These are phyloP conservation scores for Pseudomassariella vexata DNA, from an alignment of 2,329 filamentous ascomycete genomes.

Conservation along the genomic window DNA sequence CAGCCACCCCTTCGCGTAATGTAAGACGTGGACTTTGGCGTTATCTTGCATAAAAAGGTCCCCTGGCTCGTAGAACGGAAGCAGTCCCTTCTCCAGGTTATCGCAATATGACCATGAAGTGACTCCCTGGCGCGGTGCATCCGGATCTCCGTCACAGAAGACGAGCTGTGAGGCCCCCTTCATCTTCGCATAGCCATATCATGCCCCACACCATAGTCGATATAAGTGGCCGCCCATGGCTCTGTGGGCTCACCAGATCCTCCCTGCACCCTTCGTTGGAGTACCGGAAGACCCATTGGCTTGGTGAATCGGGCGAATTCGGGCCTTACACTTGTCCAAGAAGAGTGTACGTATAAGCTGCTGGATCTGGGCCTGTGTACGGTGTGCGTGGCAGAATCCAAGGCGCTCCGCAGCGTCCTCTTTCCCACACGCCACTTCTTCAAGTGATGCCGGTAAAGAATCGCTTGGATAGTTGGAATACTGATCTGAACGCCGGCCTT, in stretches of 20 bases:
- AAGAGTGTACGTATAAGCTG: background rate
- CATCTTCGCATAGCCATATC: background rate
- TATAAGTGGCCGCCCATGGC: background rate
- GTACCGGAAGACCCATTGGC: background rate
- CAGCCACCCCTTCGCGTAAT: background rate
- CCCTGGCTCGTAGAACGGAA: background rate
- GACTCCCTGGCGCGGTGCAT: background rate
- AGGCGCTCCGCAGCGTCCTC: constrained; percentile 1
- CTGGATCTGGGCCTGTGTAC: background rate
- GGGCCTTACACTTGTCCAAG: background rate
- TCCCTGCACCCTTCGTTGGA: background rate
- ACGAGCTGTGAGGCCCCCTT: background rate
- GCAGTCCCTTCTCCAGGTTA: background rate
- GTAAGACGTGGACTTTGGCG: background rate
- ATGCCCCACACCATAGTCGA: background rate
- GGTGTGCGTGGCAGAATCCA: background rate
- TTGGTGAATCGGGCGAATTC: background rate
- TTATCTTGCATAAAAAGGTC: constrained; percentile 1
- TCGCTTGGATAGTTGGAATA: no score
- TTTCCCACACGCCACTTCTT: no score
- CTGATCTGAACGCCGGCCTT: no score
- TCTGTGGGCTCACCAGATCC: background rate
- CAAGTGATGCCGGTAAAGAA: no score
- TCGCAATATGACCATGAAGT: background rate
- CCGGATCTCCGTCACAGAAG: background rate